Conservation (phyloP, 1,284 basidiomycete species). For the Malassezia japonica region DNA sequence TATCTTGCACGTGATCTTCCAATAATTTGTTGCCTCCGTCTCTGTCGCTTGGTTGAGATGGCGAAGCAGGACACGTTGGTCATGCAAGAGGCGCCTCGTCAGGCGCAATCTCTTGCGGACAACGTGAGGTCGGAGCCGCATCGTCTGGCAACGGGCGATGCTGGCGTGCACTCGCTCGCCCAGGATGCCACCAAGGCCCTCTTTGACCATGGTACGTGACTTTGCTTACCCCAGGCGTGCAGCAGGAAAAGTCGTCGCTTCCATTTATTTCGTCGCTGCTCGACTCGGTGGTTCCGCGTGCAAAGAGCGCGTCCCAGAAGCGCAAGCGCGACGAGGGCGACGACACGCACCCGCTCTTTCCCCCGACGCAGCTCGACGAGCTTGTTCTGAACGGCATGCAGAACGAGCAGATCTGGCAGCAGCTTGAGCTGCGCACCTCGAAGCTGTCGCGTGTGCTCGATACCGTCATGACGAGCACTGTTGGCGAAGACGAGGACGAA, state of each 20-base stretch:
- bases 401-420: conserved; percentile 82
- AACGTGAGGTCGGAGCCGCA: background rate
- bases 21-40: background rate
- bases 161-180: background rate
- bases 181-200: conserved; percentile 11
- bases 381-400: conserved; percentile 76
- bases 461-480: conserved; percentile 44
- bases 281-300: conserved; percentile 1
- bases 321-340: conserved; percentile 30
- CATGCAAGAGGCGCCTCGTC: background rate
- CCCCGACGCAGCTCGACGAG: conserved; percentile 64
- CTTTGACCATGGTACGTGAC: conserved; percentile 15
- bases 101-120: background rate
- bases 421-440: conserved; percentile 36
- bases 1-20: too few species aligned
- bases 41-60: background rate
- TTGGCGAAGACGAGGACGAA: conserved; percentile 30
- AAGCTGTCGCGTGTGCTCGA: conserved; percentile 29
- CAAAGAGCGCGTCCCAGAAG: background rate
- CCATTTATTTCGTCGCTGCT: conserved; percentile 15
- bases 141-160: conserved; percentile 5
- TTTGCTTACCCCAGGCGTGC: conserved; percentile 2
- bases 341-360: conserved; percentile 50
- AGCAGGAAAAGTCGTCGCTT: conserved; percentile 2
- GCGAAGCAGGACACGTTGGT: background rate